Evolutionary conservation across 495 filamentous ascomycete genomes (phyloP).

Genomic region (Trichocladium uniseriatum): DNA sequence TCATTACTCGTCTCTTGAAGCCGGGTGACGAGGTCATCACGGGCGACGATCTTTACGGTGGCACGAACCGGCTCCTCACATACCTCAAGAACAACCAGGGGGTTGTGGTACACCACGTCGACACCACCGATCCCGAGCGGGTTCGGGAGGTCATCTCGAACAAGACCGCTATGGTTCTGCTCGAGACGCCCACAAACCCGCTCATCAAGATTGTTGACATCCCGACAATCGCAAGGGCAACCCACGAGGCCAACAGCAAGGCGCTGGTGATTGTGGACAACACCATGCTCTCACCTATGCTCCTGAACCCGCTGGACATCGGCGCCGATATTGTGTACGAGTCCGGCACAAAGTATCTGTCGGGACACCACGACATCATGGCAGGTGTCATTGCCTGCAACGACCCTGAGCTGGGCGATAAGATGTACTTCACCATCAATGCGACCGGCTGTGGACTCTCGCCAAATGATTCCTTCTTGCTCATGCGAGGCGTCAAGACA

Average conservation of each 20-base stretch:
- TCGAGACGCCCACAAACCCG: constrained; percentile 95
- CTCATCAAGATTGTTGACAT: constrained; percentile 98
- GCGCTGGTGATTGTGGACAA: constrained; percentile 92
- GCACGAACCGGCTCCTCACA: constrained; percentile 87
- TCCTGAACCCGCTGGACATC: constrained; percentile 83
- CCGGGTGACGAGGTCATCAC: constrained; percentile 96
- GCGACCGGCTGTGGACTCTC: constrained; percentile 85
- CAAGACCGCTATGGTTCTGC: constrained; percentile 91
- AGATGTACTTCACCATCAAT: constrained; percentile 94
- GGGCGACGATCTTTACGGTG: constrained; percentile 93
- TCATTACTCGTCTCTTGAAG: constrained; percentile 85
- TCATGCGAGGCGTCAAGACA: constrained; percentile 91
- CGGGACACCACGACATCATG: constrained; percentile 98
- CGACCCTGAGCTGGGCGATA: constrained; percentile 67
- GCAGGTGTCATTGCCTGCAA: constrained; percentile 91
- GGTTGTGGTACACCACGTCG: constrained; percentile 91
- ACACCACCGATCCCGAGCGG: constrained; percentile 66
- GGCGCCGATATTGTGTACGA: constrained; percentile 97
- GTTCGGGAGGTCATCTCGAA: constrained; percentile 57
- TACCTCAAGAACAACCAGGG: constrained; percentile 78
- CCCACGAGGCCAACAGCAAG: constrained; percentile 69
- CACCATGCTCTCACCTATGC: constrained; percentile 93
- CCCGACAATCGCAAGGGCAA: constrained; percentile 57
- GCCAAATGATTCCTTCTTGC: constrained; percentile 90
- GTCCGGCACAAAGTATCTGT: constrained; percentile 94